These are phyloP conservation scores for Lentinus brumalis DNA, from an alignment of 768 basidiomycete genomes.

Conservation along the genomic window DNA sequence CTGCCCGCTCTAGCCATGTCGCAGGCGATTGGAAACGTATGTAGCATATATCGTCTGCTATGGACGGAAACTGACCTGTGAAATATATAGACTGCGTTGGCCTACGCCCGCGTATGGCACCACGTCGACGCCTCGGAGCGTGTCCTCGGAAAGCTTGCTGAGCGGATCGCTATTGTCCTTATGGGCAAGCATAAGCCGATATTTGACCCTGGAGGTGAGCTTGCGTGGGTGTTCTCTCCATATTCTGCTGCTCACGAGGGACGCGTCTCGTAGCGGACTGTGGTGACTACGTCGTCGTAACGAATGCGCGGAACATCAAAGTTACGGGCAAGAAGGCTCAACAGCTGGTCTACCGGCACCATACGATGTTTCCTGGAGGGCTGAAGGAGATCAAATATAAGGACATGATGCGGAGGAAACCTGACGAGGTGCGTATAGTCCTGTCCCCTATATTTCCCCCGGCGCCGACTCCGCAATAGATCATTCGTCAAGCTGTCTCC, in stretches of 20 bases:
- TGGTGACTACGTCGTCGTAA: constrained; percentile 97
- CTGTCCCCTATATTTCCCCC: not conserved
- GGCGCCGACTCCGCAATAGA: constrained; percentile 47
- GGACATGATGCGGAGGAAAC: constrained; percentile 80
- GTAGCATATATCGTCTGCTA: constrained; percentile 25
- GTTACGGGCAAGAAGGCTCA: constrained; percentile 90
- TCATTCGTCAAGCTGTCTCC: constrained; percentile 93
- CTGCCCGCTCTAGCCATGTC: constrained; percentile 54
- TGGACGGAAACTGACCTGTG: not conserved
- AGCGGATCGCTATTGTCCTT: constrained; percentile 89
- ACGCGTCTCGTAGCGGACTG: constrained; percentile 70
- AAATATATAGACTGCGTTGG: constrained; percentile 81
- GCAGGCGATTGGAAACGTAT: constrained; percentile 79
- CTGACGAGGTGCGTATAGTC: constrained; percentile 76
- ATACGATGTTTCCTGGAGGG: constrained; percentile 92
- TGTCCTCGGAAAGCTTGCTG: constrained; percentile 92
- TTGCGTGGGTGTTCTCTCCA: not conserved
- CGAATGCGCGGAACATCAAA: constrained; percentile 79
- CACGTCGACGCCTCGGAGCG: constrained; percentile 90
- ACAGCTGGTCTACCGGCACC: constrained; percentile 85
- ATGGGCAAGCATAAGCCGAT: constrained; percentile 99
- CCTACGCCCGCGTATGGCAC: constrained; percentile 96
- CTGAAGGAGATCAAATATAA: constrained; percentile 88
- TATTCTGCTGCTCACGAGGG: not conserved
- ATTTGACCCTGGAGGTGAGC: constrained; percentile 86